Base-by-base conservation (phyloP, 2,329 filamentous ascomycete species). In the Ilyonectria mors-panacis region DNA sequence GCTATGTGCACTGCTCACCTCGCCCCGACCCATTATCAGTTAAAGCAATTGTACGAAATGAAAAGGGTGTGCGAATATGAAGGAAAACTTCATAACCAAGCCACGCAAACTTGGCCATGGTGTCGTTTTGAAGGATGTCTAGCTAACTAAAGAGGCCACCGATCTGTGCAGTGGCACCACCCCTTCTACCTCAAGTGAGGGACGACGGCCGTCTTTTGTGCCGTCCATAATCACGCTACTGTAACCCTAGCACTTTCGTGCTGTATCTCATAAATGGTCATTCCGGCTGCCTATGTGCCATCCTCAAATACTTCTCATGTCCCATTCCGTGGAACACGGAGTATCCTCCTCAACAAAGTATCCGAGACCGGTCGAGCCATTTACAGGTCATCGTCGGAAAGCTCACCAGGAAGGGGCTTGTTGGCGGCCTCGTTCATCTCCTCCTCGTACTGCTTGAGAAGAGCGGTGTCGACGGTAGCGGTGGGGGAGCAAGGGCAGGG, bases 401-500 rank as follows among this genome's bases (percentile, higher is more conserved):
- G 93, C 89, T 98, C 96, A 80, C 94, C 95, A 75, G 96, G 96
- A 78, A 99, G 93, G 78, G 96, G 94, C 90, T 93, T 90, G 72
- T 87, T 77, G 71, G 92, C 90, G 71, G 96, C 96, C 57, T 87
- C 88, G 69, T 89, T 84, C 94, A 99, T 97, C 88, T 99, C 96
- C 84, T 92, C 86, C 83, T 92, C 86, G 88, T 97, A 97, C 86
- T 94, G 83, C 76, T 89, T 87, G 78, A 98, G 89, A 73, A 97
- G 91, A 63, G 87, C 88, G 84, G 93, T 89, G 85, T 98, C 94
- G 84, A 99, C 94, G 81, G 91, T 86, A 77, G 95, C 94, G 82
- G 96, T 95, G 70, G 96, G 95, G 96, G 96, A 75, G 95, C 96
- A 77, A 99, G 92, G 77, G 96, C 96, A 72, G 94, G 93, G 70